phyloP scores from a whole-genome alignment of 2,329 filamentous ascomycete species.

The Oidium heveae region DNA sequence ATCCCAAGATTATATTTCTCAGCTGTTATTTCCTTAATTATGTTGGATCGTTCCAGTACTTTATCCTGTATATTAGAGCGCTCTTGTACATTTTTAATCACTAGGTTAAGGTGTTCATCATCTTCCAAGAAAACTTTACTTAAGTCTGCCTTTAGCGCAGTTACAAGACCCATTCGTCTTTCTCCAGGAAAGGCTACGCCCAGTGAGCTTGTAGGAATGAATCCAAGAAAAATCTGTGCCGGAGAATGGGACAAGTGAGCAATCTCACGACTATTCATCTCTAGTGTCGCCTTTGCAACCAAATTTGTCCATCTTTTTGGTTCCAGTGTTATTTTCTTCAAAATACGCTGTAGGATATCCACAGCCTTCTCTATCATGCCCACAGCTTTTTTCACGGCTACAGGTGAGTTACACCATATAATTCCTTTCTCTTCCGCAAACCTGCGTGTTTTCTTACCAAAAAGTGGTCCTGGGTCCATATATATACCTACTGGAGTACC shows the following conservation, averaged over 20 bases:
- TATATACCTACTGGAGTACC: neutral
- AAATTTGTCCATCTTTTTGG: neutral
- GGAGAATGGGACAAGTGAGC: neutral
- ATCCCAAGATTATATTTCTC: neutral
- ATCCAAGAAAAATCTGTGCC: neutral
- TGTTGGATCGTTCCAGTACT: neutral
- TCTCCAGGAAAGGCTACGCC: neutral
- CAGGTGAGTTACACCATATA: neutral
- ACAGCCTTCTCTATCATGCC: neutral
- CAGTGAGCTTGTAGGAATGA: neutral
- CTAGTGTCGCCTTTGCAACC: neutral
- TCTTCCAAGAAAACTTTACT: neutral
- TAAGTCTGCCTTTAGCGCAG: neutral
- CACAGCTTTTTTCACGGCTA: neutral
- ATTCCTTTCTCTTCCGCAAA: neutral
- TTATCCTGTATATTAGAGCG: neutral
- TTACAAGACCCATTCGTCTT: neutral
- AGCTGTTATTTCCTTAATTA: neutral
- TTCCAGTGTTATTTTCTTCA: neutral
- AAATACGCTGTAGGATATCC: neutral
- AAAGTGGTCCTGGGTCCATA: neutral
- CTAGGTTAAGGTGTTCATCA: neutral
- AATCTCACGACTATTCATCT: neutral
- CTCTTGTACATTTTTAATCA: neutral
- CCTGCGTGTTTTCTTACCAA: neutral